Percentiles rank a stretch among this genome's conserved stretches.
Conservation (phyloP, 2,329 filamentous ascomycete genomes). For the Aureobasidium sp. region DNA sequence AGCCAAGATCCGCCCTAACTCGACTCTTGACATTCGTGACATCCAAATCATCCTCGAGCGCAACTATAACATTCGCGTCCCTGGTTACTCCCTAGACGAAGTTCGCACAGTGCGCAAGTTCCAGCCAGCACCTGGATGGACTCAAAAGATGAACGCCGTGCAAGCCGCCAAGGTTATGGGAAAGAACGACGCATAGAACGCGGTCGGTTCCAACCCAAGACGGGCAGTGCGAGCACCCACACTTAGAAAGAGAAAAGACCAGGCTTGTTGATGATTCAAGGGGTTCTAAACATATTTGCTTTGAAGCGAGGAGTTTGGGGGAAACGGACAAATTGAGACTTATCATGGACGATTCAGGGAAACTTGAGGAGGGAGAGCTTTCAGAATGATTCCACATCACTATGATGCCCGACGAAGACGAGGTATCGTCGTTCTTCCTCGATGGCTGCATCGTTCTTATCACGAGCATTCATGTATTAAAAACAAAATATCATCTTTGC, state of each 20-base stretch:
- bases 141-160: conserved; percentile 93
- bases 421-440: not conserved
- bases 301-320: conserved; percentile 2
- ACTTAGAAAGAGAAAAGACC: not conserved
- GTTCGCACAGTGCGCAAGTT: conserved; percentile 90
- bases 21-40: conserved; percentile 72
- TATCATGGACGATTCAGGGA: not conserved
- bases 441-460: not conserved
- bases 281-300: not conserved
- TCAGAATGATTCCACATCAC: not conserved
- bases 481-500: not conserved
- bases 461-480: not conserved
- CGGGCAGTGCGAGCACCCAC: conserved; percentile 25
- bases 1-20: conserved; percentile 84
- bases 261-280: not conserved
- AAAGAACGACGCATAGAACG: conserved; percentile 17
- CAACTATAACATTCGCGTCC: conserved; percentile 70
- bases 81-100: conserved; percentile 90
- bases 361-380: not conserved
- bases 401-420: not conserved
- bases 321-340: not conserved
- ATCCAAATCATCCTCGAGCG: conserved; percentile 50
- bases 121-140: conserved; percentile 80
- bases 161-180: conserved; percentile 76
- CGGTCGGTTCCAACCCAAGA: conserved; percentile 62